A percentile compares a stretch with the other conserved stretches of the same genome.
Conservation (phyloP, 805 yeast genomes). For the Nakazawaea peltata region DNA sequence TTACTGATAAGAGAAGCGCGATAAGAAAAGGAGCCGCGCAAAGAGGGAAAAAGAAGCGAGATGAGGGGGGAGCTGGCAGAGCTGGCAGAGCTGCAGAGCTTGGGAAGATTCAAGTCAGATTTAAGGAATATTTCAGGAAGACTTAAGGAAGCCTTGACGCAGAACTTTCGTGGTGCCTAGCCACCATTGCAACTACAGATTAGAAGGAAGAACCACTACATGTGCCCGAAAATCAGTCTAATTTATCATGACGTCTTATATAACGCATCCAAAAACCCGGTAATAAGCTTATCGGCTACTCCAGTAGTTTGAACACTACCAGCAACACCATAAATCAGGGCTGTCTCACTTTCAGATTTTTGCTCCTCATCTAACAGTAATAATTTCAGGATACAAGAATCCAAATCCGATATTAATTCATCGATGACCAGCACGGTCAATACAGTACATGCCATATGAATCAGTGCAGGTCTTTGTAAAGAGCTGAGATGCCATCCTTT, state of each 20-base stretch:
- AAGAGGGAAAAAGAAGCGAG: conserved; percentile 11
- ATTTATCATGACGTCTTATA: conserved; percentile 37
- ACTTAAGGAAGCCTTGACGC: no score
- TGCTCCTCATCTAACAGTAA: conserved; percentile 28
- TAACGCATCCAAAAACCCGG: conserved; percentile 73
- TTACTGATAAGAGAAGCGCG: neutral
- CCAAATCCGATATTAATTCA: conserved; percentile 47
- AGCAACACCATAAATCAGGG: conserved; percentile 92
- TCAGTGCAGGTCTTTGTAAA: conserved; percentile 82
- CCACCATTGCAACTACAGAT: no score
- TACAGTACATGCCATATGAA: conserved; percentile 83
- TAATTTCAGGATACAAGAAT: conserved; percentile 33
- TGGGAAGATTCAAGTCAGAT: neutral
- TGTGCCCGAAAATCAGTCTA: neutral
- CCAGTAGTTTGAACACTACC: conserved; percentile 82
- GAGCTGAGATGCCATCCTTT: conserved; percentile 88
- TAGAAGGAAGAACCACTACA: no score
- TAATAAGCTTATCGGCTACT: conserved; percentile 72
- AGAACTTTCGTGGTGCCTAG: no score
- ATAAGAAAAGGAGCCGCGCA: neutral
- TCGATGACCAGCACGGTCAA: conserved; percentile 57
- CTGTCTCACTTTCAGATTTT: conserved; percentile 49
- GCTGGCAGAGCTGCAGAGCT: neutral
- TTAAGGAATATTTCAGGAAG: neutral
- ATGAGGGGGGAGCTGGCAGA: neutral